These are phyloP conservation scores for Dictyostelium brefeldianum DNA, from an alignment of 78 protist species.

Conservation along the genomic window DNA sequence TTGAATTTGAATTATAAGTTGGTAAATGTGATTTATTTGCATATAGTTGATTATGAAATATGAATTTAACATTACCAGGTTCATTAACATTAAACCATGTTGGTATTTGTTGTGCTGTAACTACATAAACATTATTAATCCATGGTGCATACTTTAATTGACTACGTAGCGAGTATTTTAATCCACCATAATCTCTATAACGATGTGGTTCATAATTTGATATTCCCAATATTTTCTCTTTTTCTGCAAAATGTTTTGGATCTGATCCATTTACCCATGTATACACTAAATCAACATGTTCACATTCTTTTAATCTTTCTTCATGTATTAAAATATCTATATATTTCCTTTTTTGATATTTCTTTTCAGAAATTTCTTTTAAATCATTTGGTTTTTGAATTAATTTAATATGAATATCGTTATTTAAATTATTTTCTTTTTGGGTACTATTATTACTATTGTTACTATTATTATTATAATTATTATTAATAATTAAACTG, in stretches of 20 bases:
- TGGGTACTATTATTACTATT: too few relatives aligned
- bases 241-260: not conserved
- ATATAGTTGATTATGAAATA: not conserved
- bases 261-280: conserved; percentile 44
- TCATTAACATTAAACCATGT: not conserved
- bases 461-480: too few relatives aligned
- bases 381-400: not conserved
- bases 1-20: conserved; percentile 23
- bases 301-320: not conserved
- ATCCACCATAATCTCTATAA: not conserved
- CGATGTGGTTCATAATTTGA: not conserved
- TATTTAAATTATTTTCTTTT: too few relatives aligned
- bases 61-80: not conserved
- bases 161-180: conserved; percentile 9
- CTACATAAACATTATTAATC: not conserved
- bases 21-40: conserved; percentile 26
- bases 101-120: conserved; percentile 21
- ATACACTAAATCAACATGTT: conserved; percentile 17
- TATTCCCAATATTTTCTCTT: not conserved
- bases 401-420: too few relatives aligned
- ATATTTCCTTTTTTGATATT: too few relatives aligned
- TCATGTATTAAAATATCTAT: too few relatives aligned
- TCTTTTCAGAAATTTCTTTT: too few relatives aligned
- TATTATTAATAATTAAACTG: too few relatives aligned
- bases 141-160: conserved; percentile 1